A percentile compares a stretch with the other conserved stretches of the same genome.
phyloP scores from a whole-genome alignment of 768 basidiomycete genomes.

The Russula emetica region DNA sequence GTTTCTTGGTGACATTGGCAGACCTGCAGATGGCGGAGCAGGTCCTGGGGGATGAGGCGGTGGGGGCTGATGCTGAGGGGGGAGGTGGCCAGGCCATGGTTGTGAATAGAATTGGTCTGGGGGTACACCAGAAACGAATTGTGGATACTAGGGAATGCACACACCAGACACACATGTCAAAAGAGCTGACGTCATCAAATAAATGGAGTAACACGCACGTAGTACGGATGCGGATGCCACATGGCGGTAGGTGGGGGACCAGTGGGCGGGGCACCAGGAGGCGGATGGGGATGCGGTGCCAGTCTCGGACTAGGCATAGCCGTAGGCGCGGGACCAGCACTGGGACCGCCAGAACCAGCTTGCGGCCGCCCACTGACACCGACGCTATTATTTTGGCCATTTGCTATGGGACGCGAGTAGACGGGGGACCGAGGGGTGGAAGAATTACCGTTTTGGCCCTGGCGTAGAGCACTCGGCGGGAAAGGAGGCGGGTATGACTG shows the following conservation, averaged over 20 bases:
- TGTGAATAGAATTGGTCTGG: slow-evolving; percentile 40
- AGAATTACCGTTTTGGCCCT: slow-evolving; percentile 26
- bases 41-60: slow-evolving; percentile 46
- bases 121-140: slow-evolving; percentile 40
- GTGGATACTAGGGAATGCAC: slow-evolving; percentile 31
- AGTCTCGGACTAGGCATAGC: slow-evolving; percentile 67
- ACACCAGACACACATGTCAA: slow-evolving; percentile 11
- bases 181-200: slow-evolving; percentile 17
- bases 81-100: slow-evolving; percentile 34
- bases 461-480: slow-evolving; percentile 19
- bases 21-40: slow-evolving; percentile 45
- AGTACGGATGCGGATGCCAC: slow-evolving; percentile 46
- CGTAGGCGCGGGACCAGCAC: slow-evolving; percentile 39
- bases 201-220: slow-evolving; percentile 44
- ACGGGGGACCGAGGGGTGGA: slow-evolving; percentile 55
- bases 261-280: slow-evolving; percentile 46
- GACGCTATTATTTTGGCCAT: slow-evolving; percentile 45
- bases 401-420: slow-evolving; percentile 52
- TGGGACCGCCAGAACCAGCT: slow-evolving; percentile 41
- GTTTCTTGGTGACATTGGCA: slow-evolving; percentile 70
- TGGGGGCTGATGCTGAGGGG: slow-evolving; percentile 37
- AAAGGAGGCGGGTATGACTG: slow-evolving; percentile 23
- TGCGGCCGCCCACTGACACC: slow-evolving; percentile 39
- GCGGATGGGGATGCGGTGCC: slow-evolving; percentile 55
- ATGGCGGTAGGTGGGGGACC: slow-evolving; percentile 42